Evolutionary conservation across 495 filamentous ascomycete genomes (phyloP), one percentile per base, ranked within the genome.

Genomic region (Penicillium canescens): DNA sequence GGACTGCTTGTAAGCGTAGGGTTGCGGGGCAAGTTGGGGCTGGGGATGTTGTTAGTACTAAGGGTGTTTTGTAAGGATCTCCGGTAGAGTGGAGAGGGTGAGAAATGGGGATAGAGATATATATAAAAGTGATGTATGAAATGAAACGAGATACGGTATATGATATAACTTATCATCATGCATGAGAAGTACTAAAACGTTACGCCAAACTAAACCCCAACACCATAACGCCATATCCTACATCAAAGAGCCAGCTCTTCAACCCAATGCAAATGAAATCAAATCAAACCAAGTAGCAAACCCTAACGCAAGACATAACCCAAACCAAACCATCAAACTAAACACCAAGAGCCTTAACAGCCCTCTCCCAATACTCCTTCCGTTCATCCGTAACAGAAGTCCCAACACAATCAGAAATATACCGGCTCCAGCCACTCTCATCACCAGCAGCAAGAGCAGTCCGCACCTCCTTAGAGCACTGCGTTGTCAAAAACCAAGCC

Each of bases 21-120:
- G 78, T 78, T 38, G 89, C 84, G 26, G 82, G 94, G 3, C 81
- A 83, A 48, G 89, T 90, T 42, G 83, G 85, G 55, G 90, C 91
- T 62, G 91, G 91, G 0, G 94, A 98, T 82, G 83, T 97, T 28
- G 88, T 91, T 26, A 96, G 92, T 72, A 97, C 92, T 12, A 97
- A 97, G 79, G 92, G 92, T 12, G 92, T 93, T 86, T 59, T 86
- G 37, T 76, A 69, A 62, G 11, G 45, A 6, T 40, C 18, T 18
- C 1, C 18, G 28, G 6, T 8, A 10, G 11, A 6, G 10, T 18
- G 12, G 5, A 36, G 7, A 51, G 13, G 14, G 21, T 26, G 26
- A n/a, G 18, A 20, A 31, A 41, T 26, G 14, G 12, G 3, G 10
- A 6, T 37, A 26, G 43, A 52, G 33, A 46, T 48, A 39, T 23